Base-by-base conservation (phyloP, 495 filamentous ascomycete genomes). In the Podospora australis region DNA sequence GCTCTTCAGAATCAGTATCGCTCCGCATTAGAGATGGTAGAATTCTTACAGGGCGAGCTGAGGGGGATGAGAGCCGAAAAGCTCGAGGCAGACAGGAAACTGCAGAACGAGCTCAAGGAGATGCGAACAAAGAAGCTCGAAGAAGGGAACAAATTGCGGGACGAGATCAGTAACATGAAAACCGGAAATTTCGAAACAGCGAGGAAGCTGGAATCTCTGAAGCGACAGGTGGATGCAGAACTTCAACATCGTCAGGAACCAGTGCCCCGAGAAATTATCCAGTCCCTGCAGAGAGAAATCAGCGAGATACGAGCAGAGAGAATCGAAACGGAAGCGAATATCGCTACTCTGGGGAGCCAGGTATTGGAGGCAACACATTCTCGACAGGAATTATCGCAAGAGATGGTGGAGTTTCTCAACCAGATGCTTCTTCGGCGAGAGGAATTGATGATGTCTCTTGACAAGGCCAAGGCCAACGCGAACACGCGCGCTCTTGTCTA, bases 11-110 rank as follows among this genome's bases (percentile, higher is more conserved):
- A 58, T 3, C 48, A 60, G 21, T 49, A 45, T 11, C 25, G 35
- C 16, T 30, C 39, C 10, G 44, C 51, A 0, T 41, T 59, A 1
- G 47, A 54, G 21, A 49, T 29, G 35, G 35, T 62, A 4, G 46
- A 54, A 16, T 28, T 23, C 8, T 26, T 64, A 5, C 50, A 53
- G 25, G 53, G 11, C 4, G 58, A 62, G 49, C 8, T 64, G 25
- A 23, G 20, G 20, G 46, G 44, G 10, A 7, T 56, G 17, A 48
- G 44, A 28, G 50, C 39, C 29, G 49, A 58, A 11, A 58, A 49
- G 24, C 34, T 39, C 0, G 39, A 36, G n/a, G 19, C 2, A 1
- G 32, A 36, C 5, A 35, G 17, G 13, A 35, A 35, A 13, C 30
- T 35, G 9, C 43, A 50, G 19, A 24, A 44, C 14, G 59, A 48